Conservation (phyloP, 2,329 filamentous ascomycete species). For the Verticillium klebahnii region DNA sequence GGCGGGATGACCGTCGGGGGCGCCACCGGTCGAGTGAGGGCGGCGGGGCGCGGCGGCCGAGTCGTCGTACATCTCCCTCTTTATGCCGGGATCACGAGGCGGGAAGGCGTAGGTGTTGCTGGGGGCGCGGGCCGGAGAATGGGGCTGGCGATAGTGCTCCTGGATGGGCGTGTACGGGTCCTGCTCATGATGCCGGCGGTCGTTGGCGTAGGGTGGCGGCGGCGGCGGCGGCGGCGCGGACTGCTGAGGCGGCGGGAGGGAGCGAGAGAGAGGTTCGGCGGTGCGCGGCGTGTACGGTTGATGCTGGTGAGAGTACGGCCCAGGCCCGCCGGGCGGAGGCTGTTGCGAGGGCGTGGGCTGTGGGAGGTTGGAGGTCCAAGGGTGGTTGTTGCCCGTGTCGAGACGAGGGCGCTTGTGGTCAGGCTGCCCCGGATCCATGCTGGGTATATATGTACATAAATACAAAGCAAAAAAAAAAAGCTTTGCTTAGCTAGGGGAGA, state of each 20-base stretch:
- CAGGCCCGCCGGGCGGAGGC: constrained; percentile 33
- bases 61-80: constrained; percentile 51
- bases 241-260: constrained; percentile 15
- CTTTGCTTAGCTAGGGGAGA: constrained; percentile 14
- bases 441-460: constrained; percentile 41
- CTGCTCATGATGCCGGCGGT: constrained; percentile 54
- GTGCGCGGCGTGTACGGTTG: constrained; percentile 28
- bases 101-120: constrained; percentile 35
- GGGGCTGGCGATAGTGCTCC: constrained; percentile 44
- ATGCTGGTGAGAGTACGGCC: constrained; percentile 31
- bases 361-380: constrained; percentile 34
- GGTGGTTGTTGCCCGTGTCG: constrained; percentile 41
- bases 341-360: constrained; percentile 25
- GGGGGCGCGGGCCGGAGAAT: constrained; percentile 38
- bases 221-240: constrained; percentile 13
- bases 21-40: constrained; percentile 45
- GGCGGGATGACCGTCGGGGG: constrained; percentile 27
- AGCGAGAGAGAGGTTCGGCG: constrained; percentile 28
- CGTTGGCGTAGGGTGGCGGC: constrained; percentile 35
- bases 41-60: constrained; percentile 39
- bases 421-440: constrained; percentile 57
- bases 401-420: constrained; percentile 56
- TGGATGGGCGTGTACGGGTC: constrained; percentile 51
- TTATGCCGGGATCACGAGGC: constrained; percentile 48
- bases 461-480: constrained; percentile 14